These are phyloP conservation scores for Penicillium sumatraense DNA, from an alignment of 2,329 filamentous ascomycete genomes.

Conservation along the genomic window DNA sequence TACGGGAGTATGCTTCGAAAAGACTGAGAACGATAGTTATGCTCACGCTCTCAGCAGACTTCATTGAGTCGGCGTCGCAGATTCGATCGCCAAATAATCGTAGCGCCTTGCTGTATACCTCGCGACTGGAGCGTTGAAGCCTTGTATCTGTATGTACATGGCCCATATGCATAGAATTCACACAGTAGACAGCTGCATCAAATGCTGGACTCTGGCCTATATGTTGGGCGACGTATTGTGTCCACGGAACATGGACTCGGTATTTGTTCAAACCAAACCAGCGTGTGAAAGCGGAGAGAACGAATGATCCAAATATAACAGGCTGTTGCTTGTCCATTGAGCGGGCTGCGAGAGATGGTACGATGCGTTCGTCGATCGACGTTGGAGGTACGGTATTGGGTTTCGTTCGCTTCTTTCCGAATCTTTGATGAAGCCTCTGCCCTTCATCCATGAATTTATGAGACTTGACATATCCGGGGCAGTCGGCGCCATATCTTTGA, in stretches of 20 bases:
- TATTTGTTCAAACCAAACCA: slow-evolving; percentile 31
- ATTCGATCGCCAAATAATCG: slow-evolving; percentile 34
- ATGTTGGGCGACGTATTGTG: slow-evolving; percentile 23
- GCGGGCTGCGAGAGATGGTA: slow-evolving; percentile 27
- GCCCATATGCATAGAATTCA: slow-evolving; percentile 36
- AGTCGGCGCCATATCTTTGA: slow-evolving; percentile 36
- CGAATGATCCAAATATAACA: slow-evolving; percentile 30
- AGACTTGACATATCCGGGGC: slow-evolving; percentile 33
- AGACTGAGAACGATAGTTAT: slow-evolving; percentile 39
- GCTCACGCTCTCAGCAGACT: slow-evolving; percentile 36
- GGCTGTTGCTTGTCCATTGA: slow-evolving; percentile 28
- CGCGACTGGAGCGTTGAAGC: slow-evolving; percentile 34
- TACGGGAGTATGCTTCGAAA: slow-evolving; percentile 41
- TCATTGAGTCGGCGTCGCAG: slow-evolving; percentile 26
- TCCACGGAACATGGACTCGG: slow-evolving; percentile 29
- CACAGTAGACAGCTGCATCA: slow-evolving; percentile 31
- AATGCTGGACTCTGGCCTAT: slow-evolving; percentile 27
- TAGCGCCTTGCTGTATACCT: slow-evolving; percentile 36
- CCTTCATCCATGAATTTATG: slow-evolving; percentile 42
- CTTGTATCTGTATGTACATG: slow-evolving; percentile 25
- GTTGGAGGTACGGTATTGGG: not conserved
- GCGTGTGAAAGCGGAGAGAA: slow-evolving; percentile 27
- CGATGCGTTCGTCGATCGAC: slow-evolving; percentile 29
- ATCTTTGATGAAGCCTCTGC: slow-evolving; percentile 32
- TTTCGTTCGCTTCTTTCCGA: slow-evolving; percentile 14